phyloP scores from a whole-genome alignment of 768 basidiomycete genomes.

The Lactifluus rugatus region DNA sequence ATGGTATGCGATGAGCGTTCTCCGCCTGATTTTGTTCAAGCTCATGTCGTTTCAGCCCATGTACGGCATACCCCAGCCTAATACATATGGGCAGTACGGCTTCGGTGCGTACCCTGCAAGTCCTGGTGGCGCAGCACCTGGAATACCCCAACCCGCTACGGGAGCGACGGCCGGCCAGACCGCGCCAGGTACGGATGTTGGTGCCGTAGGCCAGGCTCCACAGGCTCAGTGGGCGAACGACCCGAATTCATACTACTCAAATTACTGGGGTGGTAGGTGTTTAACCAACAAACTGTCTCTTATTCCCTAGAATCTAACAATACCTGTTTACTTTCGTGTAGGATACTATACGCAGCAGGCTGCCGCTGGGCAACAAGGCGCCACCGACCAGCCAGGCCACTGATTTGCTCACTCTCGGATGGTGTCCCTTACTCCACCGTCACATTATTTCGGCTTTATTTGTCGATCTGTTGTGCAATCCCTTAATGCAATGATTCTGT shows the following conservation, averaged over 20 bases:
- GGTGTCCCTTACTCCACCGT: background rate
- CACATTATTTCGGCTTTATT: constrained; percentile 3
- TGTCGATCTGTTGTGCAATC: constrained; percentile 10
- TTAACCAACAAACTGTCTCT: background rate
- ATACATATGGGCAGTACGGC: constrained; percentile 68
- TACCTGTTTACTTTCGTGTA: constrained; percentile 26
- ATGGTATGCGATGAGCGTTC: constrained; percentile 45
- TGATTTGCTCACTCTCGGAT: constrained; percentile 10
- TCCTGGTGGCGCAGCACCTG: constrained; percentile 43
- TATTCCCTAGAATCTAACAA: background rate
- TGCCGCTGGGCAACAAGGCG: constrained; percentile 46
- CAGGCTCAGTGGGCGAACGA: constrained; percentile 76
- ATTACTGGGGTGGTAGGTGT: constrained; percentile 76
- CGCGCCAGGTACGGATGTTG: constrained; percentile 46
- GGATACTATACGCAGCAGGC: constrained; percentile 78
- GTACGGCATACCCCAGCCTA: constrained; percentile 74
- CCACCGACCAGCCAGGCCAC: constrained; percentile 36
- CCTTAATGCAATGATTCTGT: background rate
- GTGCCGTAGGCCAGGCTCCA: constrained; percentile 42
- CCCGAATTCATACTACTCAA: constrained; percentile 65
- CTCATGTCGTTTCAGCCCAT: constrained; percentile 45
- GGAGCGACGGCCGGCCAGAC: constrained; percentile 39
- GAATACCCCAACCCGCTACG: constrained; percentile 37
- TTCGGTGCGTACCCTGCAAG: constrained; percentile 69
- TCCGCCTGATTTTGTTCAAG: background rate